phyloP scores from a whole-genome alignment of 306 rosid species.

The Cucurbita maxima region DNA sequence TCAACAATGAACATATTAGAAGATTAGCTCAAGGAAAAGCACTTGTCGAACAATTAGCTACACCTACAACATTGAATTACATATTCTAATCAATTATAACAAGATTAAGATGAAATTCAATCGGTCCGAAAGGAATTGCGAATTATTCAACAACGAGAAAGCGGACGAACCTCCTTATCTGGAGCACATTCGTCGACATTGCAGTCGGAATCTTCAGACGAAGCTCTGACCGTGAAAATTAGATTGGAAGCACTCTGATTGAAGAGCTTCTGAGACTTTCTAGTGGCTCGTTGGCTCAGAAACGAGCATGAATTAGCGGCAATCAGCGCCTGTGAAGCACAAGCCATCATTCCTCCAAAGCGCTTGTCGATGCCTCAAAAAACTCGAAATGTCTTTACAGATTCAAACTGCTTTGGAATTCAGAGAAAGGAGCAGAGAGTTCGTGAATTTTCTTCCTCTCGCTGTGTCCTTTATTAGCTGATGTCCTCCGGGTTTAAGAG shows the following conservation, averaged over 20 bases:
- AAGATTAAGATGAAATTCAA: not conserved
- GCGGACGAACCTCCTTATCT: constrained; percentile 60
- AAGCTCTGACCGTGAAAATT: constrained; percentile 37
- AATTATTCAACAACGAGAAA: not conserved
- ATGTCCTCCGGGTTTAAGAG: not conserved
- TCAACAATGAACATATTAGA: not conserved
- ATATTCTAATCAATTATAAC: not conserved
- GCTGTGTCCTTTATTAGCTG: too few relatives aligned
- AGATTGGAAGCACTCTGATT: constrained; percentile 8
- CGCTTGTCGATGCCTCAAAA: not conserved
- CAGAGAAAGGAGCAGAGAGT: not conserved
- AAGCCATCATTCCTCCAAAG: constrained; percentile 26
- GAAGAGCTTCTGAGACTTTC: constrained; percentile 17
- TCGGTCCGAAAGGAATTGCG: not conserved
- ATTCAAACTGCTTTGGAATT: not conserved
- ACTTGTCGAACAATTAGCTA: not conserved
- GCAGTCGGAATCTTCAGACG: constrained; percentile 62
- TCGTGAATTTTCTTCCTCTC: not conserved
- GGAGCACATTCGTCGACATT: constrained; percentile 90
- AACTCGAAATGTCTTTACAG: not conserved
- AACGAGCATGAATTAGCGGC: constrained; percentile 45
- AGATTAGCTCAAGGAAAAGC: too few relatives aligned
- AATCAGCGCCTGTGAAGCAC: constrained; percentile 50
- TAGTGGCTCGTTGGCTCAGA: constrained; percentile 29
- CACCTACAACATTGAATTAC: not conserved